A percentile compares a stretch with the other conserved stretches of the same genome.
Evolutionary conservation across 208 protist genomes (phyloP).

Genomic region (Trypanosoma scelopori): DNA sequence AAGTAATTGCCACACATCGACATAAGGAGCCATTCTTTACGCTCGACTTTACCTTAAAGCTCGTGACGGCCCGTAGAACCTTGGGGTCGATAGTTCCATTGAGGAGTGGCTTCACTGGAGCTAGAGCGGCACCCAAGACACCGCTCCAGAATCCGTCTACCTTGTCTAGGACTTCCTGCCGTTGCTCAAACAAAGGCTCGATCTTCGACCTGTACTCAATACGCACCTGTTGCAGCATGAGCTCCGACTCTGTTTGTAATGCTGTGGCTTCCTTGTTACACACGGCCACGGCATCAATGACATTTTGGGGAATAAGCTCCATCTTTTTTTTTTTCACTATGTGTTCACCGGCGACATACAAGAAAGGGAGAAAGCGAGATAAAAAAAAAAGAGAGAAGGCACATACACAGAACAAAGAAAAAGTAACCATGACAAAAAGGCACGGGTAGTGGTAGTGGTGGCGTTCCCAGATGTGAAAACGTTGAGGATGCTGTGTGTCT

Average conservation of each 20-base stretch:
- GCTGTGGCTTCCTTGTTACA: constrained; percentile 39
- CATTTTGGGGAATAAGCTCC: constrained; percentile 20
- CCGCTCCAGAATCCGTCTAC: constrained; percentile 66
- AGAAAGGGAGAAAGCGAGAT: constrained; percentile 23
- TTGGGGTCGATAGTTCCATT: constrained; percentile 83
- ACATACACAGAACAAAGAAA: not conserved
- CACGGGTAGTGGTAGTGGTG: too few species aligned
- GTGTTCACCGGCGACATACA: not conserved
- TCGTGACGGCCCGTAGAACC: constrained; percentile 64
- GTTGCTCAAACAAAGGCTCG: constrained; percentile 58
- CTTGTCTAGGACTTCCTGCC: constrained; percentile 40
- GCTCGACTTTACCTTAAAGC: constrained; percentile 51
- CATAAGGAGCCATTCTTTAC: constrained; percentile 41
- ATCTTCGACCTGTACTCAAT: constrained; percentile 50
- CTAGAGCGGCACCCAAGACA: constrained; percentile 38
- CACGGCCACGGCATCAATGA: constrained; percentile 30
- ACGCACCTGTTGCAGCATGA: constrained; percentile 25
- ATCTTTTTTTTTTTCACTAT: constrained; percentile 18
- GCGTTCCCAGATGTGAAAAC: constrained; percentile 4
- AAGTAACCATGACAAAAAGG: too few species aligned
- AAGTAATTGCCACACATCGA: constrained; percentile 49
- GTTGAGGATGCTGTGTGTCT: constrained; percentile 6
- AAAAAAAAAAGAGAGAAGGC: constrained; percentile 24
- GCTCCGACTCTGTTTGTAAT: constrained; percentile 41
- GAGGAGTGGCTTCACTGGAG: constrained; percentile 44